phyloP scores from a whole-genome alignment of 768 basidiomycete genomes.

The Collybia sordida region DNA sequence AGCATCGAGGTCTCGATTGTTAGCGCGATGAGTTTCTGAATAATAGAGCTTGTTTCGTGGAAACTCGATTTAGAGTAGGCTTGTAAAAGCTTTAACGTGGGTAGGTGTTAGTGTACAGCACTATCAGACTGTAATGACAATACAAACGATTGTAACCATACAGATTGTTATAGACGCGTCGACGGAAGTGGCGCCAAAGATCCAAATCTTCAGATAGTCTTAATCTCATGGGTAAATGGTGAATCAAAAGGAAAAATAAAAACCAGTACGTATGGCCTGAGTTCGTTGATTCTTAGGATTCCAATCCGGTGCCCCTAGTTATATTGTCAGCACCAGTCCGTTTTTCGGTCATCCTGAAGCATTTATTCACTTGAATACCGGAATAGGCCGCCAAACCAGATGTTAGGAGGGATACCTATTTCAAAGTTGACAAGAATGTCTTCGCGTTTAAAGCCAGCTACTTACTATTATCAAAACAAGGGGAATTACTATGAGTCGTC shows the following conservation, averaged over 20 bases:
- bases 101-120: neutral
- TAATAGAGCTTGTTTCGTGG: neutral
- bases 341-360: neutral
- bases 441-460: neutral
- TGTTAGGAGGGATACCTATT: slow-evolving; percentile 7
- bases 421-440: neutral
- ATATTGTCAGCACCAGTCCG: neutral
- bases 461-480: slow-evolving; percentile 7
- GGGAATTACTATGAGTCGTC: slow-evolving; percentile 5
- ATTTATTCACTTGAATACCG: slow-evolving; percentile 7
- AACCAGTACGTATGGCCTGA: slow-evolving; percentile 6
- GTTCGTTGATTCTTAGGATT: neutral
- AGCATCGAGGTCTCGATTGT: slow-evolving; percentile 5
- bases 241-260: neutral
- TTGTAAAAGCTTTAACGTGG: slow-evolving; percentile 1
- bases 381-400: slow-evolving; percentile 4
- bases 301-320: slow-evolving; percentile 6
- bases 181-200: slow-evolving; percentile 5
- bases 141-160: slow-evolving; percentile 13
- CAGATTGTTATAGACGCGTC: slow-evolving; percentile 12
- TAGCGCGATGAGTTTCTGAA: slow-evolving; percentile 7
- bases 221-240: neutral
- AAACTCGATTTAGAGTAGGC: slow-evolving; percentile 1
- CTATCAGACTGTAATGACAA: no score
- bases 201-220: slow-evolving; percentile 9